These are phyloP conservation scores for Plasmodium gonderi DNA, from an alignment of 169 alveolate species.

Conservation along the genomic window DNA sequence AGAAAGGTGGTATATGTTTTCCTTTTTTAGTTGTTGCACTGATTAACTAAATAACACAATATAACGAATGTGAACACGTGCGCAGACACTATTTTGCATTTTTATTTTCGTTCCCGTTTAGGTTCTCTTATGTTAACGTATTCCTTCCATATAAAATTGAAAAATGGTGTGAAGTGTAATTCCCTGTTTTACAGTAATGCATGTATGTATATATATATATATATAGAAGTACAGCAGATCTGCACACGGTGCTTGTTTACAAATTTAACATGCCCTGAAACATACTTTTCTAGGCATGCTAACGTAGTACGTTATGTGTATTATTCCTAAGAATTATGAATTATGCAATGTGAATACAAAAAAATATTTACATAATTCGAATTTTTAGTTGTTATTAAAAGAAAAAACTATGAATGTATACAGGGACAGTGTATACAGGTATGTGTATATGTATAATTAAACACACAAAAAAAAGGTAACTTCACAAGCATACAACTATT, in stretches of 20 bases:
- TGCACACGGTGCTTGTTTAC: background rate
- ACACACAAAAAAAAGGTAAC: background rate
- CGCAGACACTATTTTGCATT: background rate
- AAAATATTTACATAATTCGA: background rate
- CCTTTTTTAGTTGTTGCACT: background rate
- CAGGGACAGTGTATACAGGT: background rate
- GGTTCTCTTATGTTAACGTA: too few relatives aligned
- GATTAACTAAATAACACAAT: background rate
- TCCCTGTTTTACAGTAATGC: background rate
- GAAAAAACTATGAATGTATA: background rate
- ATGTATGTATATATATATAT: background rate
- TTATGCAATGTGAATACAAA: background rate
- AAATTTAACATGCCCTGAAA: background rate
- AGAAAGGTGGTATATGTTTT: background rate
- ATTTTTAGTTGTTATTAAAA: background rate
- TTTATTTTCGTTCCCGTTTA: background rate
- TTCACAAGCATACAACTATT: background rate
- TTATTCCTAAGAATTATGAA: background rate
- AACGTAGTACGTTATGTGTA: background rate
- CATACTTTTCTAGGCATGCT: background rate
- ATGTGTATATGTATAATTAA: background rate
- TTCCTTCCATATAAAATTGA: too few relatives aligned
- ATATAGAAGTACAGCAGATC: background rate
- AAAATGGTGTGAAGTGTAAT: too few relatives aligned
- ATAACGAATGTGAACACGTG: background rate